phyloP scores from a whole-genome alignment of 2,329 filamentous ascomycete species.

The Scedosporium aurantiacum region DNA sequence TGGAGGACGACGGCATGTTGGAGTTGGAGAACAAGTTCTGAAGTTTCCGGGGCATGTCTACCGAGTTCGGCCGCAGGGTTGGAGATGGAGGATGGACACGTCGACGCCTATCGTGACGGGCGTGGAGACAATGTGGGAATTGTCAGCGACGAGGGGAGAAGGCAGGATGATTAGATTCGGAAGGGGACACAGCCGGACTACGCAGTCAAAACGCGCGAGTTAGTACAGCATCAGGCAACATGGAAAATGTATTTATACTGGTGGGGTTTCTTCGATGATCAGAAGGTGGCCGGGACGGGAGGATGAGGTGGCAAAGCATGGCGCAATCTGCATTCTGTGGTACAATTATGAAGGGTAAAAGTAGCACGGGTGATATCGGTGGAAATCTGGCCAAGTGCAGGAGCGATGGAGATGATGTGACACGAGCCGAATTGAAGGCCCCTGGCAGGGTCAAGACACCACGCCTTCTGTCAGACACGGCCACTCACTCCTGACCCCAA shows the following conservation, averaged over 20 bases:
- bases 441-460: background rate
- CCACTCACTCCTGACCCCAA: background rate
- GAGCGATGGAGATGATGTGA: background rate
- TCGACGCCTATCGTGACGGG: background rate
- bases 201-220: background rate
- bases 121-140: background rate
- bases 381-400: background rate
- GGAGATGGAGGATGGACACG: background rate
- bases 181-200: background rate
- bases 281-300: background rate
- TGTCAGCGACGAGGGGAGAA: background rate
- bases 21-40: constrained; percentile 44
- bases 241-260: background rate
- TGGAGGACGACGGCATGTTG: constrained; percentile 33
- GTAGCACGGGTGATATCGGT: background rate
- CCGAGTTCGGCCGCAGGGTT: background rate
- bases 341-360: background rate
- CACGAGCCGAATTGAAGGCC: background rate
- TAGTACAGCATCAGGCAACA: background rate
- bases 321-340: background rate
- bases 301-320: background rate
- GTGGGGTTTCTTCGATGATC: background rate
- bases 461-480: background rate
- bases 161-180: background rate
- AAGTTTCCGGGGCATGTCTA: constrained; percentile 49